Percentiles rank a stretch among this genome's conserved stretches.
These are phyloP conservation scores for Aschersonia sp. DNA, from an alignment of 2,329 filamentous ascomycete species.

Conservation along the genomic window DNA sequence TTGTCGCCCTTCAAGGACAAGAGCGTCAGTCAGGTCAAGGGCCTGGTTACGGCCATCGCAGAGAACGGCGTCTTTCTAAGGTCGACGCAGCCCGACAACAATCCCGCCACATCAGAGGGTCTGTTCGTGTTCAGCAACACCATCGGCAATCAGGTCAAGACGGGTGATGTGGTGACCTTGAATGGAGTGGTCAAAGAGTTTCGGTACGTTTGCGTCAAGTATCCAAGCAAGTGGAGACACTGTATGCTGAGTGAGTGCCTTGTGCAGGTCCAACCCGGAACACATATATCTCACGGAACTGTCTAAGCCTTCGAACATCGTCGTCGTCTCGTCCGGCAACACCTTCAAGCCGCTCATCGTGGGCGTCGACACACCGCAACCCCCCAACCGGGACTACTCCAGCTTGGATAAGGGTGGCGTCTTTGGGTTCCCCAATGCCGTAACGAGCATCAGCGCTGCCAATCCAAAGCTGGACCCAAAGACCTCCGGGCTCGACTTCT, in stretches of 20 bases:
- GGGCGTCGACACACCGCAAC: slow-evolving; percentile 38
- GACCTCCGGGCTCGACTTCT: slow-evolving; percentile 56
- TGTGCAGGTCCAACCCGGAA: slow-evolving; percentile 29
- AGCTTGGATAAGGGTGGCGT: slow-evolving; percentile 50
- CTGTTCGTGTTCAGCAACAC: slow-evolving; percentile 47
- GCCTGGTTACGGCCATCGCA: slow-evolving; percentile 49
- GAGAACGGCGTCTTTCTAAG: slow-evolving; percentile 50
- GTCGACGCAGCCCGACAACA: slow-evolving; percentile 40
- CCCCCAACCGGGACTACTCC: slow-evolving; percentile 47
- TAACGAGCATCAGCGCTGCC: slow-evolving; percentile 35
- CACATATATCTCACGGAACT: slow-evolving; percentile 54
- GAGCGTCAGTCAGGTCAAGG: slow-evolving; percentile 42
- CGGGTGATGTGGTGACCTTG: slow-evolving; percentile 49
- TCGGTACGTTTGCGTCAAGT: slow-evolving; percentile 19
- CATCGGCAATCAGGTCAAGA: slow-evolving; percentile 34
- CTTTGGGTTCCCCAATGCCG: slow-evolving; percentile 50
- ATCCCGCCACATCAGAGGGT: slow-evolving; percentile 45
- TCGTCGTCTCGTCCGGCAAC: slow-evolving; percentile 37
- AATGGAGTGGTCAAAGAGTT: slow-evolving; percentile 44
- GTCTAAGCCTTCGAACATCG: slow-evolving; percentile 35
- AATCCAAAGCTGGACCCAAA: slow-evolving; percentile 49
- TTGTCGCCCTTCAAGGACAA: slow-evolving; percentile 45
- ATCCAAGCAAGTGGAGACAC: too few relatives aligned
- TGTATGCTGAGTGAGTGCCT: neutral
- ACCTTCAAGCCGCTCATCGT: slow-evolving; percentile 43